A percentile compares a stretch with the other conserved stretches of the same genome.
Evolutionary conservation across 2,329 filamentous ascomycete species (phyloP).

Genomic region (Calonectria ilicicola): DNA sequence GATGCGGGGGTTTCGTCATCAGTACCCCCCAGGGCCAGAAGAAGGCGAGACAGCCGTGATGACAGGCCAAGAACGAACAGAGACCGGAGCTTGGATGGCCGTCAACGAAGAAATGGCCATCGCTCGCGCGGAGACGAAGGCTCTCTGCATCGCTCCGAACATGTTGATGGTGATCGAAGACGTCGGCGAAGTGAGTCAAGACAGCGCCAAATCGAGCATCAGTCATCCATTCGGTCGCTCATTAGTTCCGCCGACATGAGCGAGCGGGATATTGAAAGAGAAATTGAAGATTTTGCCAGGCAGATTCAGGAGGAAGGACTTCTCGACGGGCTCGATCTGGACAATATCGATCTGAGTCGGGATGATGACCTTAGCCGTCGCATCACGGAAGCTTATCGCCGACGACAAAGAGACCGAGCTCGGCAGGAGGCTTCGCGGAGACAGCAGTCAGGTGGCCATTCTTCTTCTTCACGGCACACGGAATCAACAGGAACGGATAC

Average conservation of each 20-base stretch:
- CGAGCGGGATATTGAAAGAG: constrained; percentile 83
- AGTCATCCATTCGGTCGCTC: constrained; percentile 87
- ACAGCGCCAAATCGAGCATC: constrained; percentile 81
- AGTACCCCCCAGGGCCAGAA: constrained; percentile 44
- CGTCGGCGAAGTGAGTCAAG: constrained; percentile 59
- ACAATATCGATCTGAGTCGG: constrained; percentile 84
- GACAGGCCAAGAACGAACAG: constrained; percentile 47
- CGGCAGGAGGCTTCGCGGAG: constrained; percentile 61
- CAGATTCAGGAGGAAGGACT: constrained; percentile 91
- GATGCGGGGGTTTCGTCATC: constrained; percentile 68
- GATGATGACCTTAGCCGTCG: constrained; percentile 92
- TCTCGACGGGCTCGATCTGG: constrained; percentile 87
- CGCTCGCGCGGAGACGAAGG: constrained; percentile 42
- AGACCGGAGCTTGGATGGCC: constrained; percentile 45
- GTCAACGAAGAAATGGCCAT: constrained; percentile 43
- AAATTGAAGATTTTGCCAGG: constrained; percentile 89
- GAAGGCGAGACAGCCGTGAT: constrained; percentile 49
- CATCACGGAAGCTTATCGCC: constrained; percentile 88
- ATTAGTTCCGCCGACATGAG: constrained; percentile 84
- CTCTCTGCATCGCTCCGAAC: constrained; percentile 46
- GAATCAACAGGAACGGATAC: constrained; percentile 39
- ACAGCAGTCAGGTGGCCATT: constrained; percentile 51
- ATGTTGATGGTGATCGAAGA: constrained; percentile 50
- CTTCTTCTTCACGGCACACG: constrained; percentile 49
- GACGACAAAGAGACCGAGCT: constrained; percentile 76